Evolutionary conservation across 257 asterid genomes (phyloP).

Genomic region (Linderniella brevidens): DNA sequence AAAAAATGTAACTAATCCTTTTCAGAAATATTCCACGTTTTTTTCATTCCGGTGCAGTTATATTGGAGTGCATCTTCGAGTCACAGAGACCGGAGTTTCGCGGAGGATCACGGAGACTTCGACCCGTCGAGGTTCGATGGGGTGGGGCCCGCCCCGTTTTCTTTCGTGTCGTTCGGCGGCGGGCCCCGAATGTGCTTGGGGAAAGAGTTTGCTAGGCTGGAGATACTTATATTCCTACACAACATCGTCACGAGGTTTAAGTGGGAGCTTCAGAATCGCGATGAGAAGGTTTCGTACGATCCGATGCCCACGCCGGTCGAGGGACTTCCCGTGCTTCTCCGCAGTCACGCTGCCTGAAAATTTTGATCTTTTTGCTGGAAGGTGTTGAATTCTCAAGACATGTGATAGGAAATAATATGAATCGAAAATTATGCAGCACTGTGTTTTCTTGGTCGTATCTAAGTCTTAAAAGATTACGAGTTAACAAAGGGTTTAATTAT

Average conservation of each 20-base stretch:
- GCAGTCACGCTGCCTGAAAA: conserved; percentile 12
- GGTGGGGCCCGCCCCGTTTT: conserved; percentile 37
- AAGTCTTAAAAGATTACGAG: too few species aligned
- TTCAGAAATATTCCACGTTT: neutral
- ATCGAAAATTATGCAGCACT: too few species aligned
- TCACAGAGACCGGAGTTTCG: conserved; percentile 26
- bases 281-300: conserved; percentile 32
- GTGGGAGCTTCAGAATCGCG: conserved; percentile 27
- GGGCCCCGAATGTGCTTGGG: conserved; percentile 68
- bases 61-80: conserved; percentile 40
- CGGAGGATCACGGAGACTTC: conserved; percentile 15
- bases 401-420: too few species aligned
- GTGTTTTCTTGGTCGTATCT: too few species aligned
- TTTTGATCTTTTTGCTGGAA: too few species aligned
- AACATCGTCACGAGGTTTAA: conserved; percentile 20
- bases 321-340: conserved; percentile 37
- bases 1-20: neutral
- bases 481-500: too few species aligned
- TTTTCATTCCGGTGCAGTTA: conserved; percentile 18
- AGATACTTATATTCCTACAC: conserved; percentile 38
- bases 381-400: too few species aligned
- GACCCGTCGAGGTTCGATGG: conserved; percentile 62
- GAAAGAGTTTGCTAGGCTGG: conserved; percentile 47
- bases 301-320: conserved; percentile 39
- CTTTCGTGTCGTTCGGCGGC: conserved; percentile 61